These are phyloP conservation scores for Kazachstania martiniae DNA, from an alignment of 805 yeast species.

Conservation along the genomic window DNA sequence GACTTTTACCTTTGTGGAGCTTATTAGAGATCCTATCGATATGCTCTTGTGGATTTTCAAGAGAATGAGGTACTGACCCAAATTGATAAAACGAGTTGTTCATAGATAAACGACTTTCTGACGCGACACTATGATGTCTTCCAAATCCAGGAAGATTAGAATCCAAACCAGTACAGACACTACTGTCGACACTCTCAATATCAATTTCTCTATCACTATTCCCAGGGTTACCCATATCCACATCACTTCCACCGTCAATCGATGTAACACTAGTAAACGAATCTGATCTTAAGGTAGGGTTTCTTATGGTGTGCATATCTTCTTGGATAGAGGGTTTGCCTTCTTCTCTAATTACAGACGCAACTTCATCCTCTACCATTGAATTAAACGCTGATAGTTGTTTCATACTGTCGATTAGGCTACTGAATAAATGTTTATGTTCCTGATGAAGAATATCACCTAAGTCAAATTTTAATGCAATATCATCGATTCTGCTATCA, in stretches of 20 bases:
- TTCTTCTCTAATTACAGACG: neutral
- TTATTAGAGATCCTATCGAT: too few relatives aligned
- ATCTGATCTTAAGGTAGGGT: conserved; percentile 3
- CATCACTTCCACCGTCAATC: conserved; percentile 11
- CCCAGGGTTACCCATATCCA: conserved; percentile 20
- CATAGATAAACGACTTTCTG: neutral
- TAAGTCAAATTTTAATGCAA: conserved; percentile 5
- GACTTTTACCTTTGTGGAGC: too few relatives aligned
- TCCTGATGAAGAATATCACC: too few relatives aligned
- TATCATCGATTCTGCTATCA: conserved; percentile 7
- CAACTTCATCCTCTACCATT: conserved; percentile 1
- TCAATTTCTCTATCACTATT: conserved; percentile 10
- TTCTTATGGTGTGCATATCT: neutral
- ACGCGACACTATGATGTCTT: neutral
- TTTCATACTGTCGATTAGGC: conserved; percentile 17
- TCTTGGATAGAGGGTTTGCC: neutral
- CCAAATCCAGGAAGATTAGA: conserved; percentile 1
- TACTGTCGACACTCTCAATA: conserved; percentile 21
- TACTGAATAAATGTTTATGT: conserved; percentile 7
- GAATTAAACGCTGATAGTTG: conserved; percentile 15
- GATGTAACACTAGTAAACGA: conserved; percentile 10
- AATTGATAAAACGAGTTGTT: neutral
- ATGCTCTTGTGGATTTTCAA: too few relatives aligned
- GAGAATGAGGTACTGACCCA: too few relatives aligned
- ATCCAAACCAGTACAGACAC: conserved; percentile 14